Base-by-base conservation (phyloP, 257 asterid species). In the Fraxinus pennsylvanica region DNA sequence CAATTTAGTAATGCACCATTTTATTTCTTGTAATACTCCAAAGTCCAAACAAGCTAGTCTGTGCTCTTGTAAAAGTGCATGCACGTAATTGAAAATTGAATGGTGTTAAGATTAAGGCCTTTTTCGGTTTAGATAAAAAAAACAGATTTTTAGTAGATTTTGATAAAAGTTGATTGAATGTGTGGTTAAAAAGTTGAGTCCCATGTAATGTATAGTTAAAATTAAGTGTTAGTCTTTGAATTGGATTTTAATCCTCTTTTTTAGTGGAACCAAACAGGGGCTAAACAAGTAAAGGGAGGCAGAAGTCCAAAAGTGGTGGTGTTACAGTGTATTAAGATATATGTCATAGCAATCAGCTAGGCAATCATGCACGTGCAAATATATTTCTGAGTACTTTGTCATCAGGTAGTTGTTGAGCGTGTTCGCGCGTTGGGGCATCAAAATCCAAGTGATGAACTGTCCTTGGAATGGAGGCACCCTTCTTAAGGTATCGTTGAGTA, bases 381-480 rank as follows among this genome's bases (percentile, higher is more conserved):
- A 79, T 4, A 41, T 73, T 36, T 78, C 61, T 74, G 83, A 74
- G 65, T 93, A 96, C 99, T 73, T 88, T 96, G 86, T 96, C 99
- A 87, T 92, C 98, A 71, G 90, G 94, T 85, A 92, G 85, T 85
- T 63, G 97, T 68, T 92, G 99, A 74, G 92, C 88, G 79, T 89
- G 92, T 86, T 96, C 99, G 35, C 99, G 97, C 9, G 99, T 96
- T 72, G 99, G 95, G 74, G 99, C 99, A 91, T 96, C 99, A 87
- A 96, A 96, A 87, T 96, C 99, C 90, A 96, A 89, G 92, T 96
- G 99, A 76, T 90, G 94, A 78, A 96, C 88, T n/a, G 86, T 90
- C 85, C 85, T 91, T 80, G 86, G 83, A 85, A 88, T 88, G 73
- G 94, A 85, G 70, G 81, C 87, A 78, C 97, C 97, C 79, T 87